Evolutionary conservation across 2,329 filamentous ascomycete genomes (phyloP), one percentile per base, ranked within the genome.

Genomic region (Alternaria metachromatica): DNA sequence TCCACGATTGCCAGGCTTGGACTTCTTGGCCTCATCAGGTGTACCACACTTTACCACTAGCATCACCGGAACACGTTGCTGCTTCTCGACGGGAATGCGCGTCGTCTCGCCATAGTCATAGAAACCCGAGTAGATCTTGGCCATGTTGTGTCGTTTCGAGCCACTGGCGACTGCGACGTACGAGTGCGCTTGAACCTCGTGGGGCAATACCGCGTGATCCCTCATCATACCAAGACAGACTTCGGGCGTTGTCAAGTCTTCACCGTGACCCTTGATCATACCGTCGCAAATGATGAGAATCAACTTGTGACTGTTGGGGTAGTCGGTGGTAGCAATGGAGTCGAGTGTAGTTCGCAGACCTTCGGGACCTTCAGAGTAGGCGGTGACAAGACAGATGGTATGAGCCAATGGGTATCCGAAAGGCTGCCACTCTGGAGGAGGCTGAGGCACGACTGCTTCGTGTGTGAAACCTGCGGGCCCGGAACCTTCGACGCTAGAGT

Each of bases 81-180:
- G 96, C 82, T 94, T 96, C 65, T 96, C 93, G 2, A 84, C 70
- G 1, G 95, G 91, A 65, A 99, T 92, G 56, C 87, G 83, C 11
- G 93, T 97, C 69, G 92, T 87, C 63, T 87, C 83, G 57, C 96
- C 96, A 75, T 98, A 99, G 80, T 98, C 93, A 82, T 99, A 99
- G 85, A 98, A 99, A 48, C 96, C 96, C 60, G 94, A 91, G 81
- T 98, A 97, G 62, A 98, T 89, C 85, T 98, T 97, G 73, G 96
- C 95, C 96, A 98, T 99, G 82, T 98, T 99, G 88, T 99, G 96
- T 73, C 96, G 90, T 85, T 99, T 99, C 53, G 94, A 92, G 62
- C 96, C 96, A 78, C 92, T 96, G 44, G 96, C 93, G 33, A 99
- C 95, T 12, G 96, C 96, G 55, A 99, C 96, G 71, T 99, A 99